phyloP scores from a whole-genome alignment of 768 basidiomycete genomes.

The Panaeolus papilionaceus region DNA sequence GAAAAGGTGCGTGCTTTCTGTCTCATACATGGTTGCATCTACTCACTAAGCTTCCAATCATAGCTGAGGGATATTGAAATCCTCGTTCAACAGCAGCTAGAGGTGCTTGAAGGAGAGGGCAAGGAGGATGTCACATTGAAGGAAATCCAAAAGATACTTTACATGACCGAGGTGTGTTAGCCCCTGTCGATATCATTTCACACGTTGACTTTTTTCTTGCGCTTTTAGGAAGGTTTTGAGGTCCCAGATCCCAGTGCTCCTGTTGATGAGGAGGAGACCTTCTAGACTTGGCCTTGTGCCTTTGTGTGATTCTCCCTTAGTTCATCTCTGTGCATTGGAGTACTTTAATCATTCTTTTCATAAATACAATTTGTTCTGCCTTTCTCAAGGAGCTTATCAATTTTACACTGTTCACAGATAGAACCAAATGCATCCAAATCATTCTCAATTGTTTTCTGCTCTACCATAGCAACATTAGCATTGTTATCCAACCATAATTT shows the following conservation, averaged over 20 bases:
- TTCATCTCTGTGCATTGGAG: too few species aligned
- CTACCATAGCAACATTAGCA: background rate
- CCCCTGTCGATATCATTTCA: constrained; percentile 13
- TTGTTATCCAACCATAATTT: background rate
- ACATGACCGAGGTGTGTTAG: constrained; percentile 85
- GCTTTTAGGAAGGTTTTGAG: constrained; percentile 85
- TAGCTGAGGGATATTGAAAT: constrained; percentile 97
- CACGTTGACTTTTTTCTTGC: constrained; percentile 10
- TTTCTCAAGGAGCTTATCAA: background rate
- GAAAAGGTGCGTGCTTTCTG: constrained; percentile 71
- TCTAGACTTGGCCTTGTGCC: constrained; percentile 22
- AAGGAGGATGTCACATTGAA: constrained; percentile 66
- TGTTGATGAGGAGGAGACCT: constrained; percentile 68
- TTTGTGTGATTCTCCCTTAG: background rate
- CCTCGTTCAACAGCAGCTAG: constrained; percentile 82
- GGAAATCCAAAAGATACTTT: constrained; percentile 91
- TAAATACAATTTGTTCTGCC: constrained; percentile 4
- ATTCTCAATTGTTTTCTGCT: background rate
- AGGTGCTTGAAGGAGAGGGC: constrained; percentile 60
- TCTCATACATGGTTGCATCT: background rate
- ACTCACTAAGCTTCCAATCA: background rate
- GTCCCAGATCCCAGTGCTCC: constrained; percentile 69
- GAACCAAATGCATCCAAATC: background rate
- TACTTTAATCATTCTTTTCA: constrained; percentile 13
- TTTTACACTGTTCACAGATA: background rate